Evolutionary conservation across 75 land plant species (phyloP), one percentile per base, ranked within the genome.

Genomic region (Selaginella tamariscina): DNA sequence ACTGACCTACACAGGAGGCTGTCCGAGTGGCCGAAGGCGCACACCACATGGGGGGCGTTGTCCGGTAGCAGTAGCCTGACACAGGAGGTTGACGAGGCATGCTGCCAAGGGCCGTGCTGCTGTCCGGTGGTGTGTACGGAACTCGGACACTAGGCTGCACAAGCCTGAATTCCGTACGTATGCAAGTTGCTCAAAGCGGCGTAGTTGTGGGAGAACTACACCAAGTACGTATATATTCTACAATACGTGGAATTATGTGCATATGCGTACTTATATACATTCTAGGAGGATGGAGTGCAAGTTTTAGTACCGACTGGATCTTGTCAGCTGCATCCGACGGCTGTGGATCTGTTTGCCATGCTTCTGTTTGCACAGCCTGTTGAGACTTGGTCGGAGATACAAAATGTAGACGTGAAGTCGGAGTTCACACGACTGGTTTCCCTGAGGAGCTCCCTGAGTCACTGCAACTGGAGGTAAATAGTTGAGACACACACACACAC

Each of bases 1-100:
- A 86, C 86, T 28, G 57, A 57, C 1, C 73, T 86, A 20, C 27
- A 67, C 31, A 67, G 2, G 9, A 30, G 11, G 49, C 49, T 39
- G 49, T 5, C 49, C 15, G 49, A 15, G 15, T 39, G 49, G 49
- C 49, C 15, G 11, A 39, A 39, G 49, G 5, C 49, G 49, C 5
- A 5, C 49, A 5, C 49, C 15, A 5, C 49, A 15, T 39, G 49
- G 11, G 11, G 11, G 49, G 5, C 11, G 11, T 5, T 15, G 15
- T 15, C 15, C 11, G 5, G 11, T 39, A 15, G 15, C 5, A 39
- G 15, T 5, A 39, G 49, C 27, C 68, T 67, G 2, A 9, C 31
- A 32, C 11, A 2, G 1, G 56, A 8, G 22, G n/a, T 32, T 32
- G 23, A 54, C 32, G 26, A 67, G 24, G 68, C 68, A 9, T 67